Base-by-base conservation (phyloP, 768 basidiomycete genomes). In the Naematelia aurantialba region DNA sequence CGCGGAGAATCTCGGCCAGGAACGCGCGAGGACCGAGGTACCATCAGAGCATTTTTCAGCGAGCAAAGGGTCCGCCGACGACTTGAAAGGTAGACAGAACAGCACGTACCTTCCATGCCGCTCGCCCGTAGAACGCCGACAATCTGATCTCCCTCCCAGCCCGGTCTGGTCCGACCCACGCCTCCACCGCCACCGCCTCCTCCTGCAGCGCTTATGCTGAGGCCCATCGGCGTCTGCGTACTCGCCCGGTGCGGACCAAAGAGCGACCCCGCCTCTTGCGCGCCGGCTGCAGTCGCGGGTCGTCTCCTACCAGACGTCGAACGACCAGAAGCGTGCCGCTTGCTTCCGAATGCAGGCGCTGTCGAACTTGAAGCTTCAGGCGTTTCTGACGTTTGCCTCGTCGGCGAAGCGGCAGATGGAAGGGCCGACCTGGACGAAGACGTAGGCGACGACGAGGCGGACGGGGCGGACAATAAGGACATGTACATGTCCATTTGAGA, bases 101-200 rank as follows among this genome's bases (percentile, higher is more conserved):
- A 60, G 14, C 21, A 74, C 72, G 58, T 61, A 76, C 75, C 75
- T 72, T 73, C 68, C 56, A 73, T 46, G 2, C 72, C 71, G 55
- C 67, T 72, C 17, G 59, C 64, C 25, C 73, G 47, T 4, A 76
- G 52, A 13, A 67, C 63, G 14, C 61, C 61, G 2, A 76, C 74
- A 3, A 76, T 63, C 58, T 75, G 72, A 24, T 76, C 75, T 1
- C 72, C 75, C 53, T 76, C 75, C 75, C 75, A 76, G 22, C 75
- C 75, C 2, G 73, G 75, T 58, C 69, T 55, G 19, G 42, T 58
- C 46, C 52, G 63, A 25, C 49, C 55, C 13, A 34, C 25, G 55
- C 47, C 59, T 10, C 55, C 63, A 34, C 52, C 59, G 19, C 53
- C 39, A 25, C 55, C 47, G 2, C 59, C 64, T n/a, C n/a, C n/a